Conservation (phyloP, 2,329 filamentous ascomycete genomes). For the Neonectria faginata region DNA sequence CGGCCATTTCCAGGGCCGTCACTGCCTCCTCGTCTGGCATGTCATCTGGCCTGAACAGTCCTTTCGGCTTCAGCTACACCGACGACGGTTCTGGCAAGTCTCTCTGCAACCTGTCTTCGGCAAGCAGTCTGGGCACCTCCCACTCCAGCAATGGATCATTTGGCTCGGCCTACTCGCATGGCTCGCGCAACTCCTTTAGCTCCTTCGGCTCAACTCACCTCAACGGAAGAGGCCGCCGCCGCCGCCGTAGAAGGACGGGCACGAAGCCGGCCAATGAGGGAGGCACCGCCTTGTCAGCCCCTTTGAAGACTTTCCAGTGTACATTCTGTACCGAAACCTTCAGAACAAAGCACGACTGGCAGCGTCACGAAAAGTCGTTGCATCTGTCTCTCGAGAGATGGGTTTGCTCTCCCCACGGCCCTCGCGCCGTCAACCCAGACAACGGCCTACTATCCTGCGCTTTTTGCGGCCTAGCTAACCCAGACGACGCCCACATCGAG, state of each 20-base stretch:
- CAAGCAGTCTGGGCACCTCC: constrained; percentile 70
- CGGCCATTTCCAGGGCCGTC: constrained; percentile 68
- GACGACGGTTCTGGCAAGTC: constrained; percentile 72
- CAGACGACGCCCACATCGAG: constrained; percentile 67
- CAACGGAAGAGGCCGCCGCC: constrained; percentile 59
- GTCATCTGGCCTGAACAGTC: constrained; percentile 68
- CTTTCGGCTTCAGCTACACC: constrained; percentile 67
- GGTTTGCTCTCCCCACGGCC: constrained; percentile 72
- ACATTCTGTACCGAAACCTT: constrained; percentile 78
- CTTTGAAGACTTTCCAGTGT: constrained; percentile 71
- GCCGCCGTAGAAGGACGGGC: constrained; percentile 60
- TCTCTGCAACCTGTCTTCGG: constrained; percentile 69
- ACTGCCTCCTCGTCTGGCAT: constrained; percentile 64
- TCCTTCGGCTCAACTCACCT: constrained; percentile 61
- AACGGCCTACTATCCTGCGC: constrained; percentile 69
- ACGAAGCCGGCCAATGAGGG: constrained; percentile 52
- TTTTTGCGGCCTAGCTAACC: constrained; percentile 69
- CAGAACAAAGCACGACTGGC: constrained; percentile 76
- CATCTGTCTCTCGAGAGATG: constrained; percentile 74
- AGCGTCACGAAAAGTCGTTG: constrained; percentile 76
- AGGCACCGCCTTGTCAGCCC: constrained; percentile 52
- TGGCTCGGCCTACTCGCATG: constrained; percentile 69
- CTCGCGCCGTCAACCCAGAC: constrained; percentile 67
- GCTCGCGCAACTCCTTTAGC: constrained; percentile 67
- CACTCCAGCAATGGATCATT: constrained; percentile 70